Percentiles rank a stretch among this genome's conserved stretches.
These are phyloP conservation scores for Aspergillus sparsus DNA, from an alignment of 495 filamentous ascomycete species.

Conservation along the genomic window DNA sequence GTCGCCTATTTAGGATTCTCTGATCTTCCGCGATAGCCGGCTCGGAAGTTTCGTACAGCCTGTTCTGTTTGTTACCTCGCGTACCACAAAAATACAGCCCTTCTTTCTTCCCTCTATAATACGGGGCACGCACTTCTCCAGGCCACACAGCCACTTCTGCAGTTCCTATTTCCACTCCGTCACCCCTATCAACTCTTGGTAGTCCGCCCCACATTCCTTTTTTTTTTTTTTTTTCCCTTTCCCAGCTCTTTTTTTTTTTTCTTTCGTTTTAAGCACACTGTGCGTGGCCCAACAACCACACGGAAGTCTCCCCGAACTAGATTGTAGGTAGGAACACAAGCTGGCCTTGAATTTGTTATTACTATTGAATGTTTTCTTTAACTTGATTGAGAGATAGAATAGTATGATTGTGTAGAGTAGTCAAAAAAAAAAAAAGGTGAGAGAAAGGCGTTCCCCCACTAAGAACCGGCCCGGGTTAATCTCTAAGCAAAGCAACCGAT, in stretches of 20 bases:
- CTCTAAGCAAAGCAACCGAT: slow-evolving; percentile 30
- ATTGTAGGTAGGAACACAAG: not conserved
- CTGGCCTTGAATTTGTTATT: not conserved
- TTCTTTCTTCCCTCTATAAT: slow-evolving; percentile 14
- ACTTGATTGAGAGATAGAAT: not conserved
- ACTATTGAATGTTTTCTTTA: not conserved
- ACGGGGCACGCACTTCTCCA: slow-evolving; percentile 32
- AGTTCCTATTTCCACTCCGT: slow-evolving; percentile 28
- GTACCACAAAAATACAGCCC: slow-evolving; percentile 12
- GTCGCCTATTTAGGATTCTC: slow-evolving; percentile 17
- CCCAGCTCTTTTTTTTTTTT: slow-evolving; percentile 10
- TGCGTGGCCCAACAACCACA: slow-evolving; percentile 21
- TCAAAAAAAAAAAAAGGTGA: slow-evolving; percentile 15
- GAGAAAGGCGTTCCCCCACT: slow-evolving; percentile 21
- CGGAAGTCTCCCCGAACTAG: slow-evolving; percentile 19
- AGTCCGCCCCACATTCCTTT: slow-evolving; percentile 22
- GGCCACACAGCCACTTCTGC: slow-evolving; percentile 29
- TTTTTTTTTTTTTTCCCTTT: slow-evolving; percentile 4
- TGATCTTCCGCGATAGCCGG: slow-evolving; percentile 34
- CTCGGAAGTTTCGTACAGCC: slow-evolving; percentile 14
- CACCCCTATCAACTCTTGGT: slow-evolving; percentile 25
- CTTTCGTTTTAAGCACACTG: slow-evolving; percentile 18
- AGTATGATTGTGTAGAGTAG: not conserved
- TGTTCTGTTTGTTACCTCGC: slow-evolving; percentile 14
- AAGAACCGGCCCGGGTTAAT: slow-evolving; percentile 22